Evolutionary conservation across 2,329 filamentous ascomycete genomes (phyloP), one percentile per base, ranked within the genome.

Genomic region (Fusarium lyarnte): DNA sequence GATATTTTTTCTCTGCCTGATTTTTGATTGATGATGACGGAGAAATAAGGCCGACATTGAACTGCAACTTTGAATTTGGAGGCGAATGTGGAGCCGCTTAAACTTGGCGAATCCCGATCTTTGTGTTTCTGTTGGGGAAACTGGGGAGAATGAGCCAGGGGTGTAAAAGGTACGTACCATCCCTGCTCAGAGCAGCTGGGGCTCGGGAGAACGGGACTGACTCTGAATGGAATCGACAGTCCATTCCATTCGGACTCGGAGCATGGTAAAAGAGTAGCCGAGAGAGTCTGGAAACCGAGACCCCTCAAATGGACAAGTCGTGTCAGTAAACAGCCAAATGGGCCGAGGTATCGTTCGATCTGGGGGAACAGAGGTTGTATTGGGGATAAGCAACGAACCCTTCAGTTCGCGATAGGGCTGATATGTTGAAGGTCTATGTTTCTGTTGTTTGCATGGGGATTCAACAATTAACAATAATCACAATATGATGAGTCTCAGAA

Each of bases 71-170:
- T 35, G 47, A 19, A 27, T 11, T 36, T 39, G 46, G 39, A 58
- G 58, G 53, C 45, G 57, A 64, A 39, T 53, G 47, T 67, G 61
- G 69, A 58, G 51, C 49, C 39, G 41, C 36, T 53, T 49, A 35
- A 19, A 66, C 74, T 76, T 77, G 74, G 75, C 72, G 66, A 64
- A 55, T 55, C 58, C 68, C 74, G 74, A 77, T 77, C 74, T 61
- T 64, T 58, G 73, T 58, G 73, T 76, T 74, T 77, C 74, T 77
- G 73, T 77, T 76, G 76, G 76, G 76, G 73, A 66, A 74, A 74
- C 69, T 75, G 74, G 73, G 76, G 73, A 53, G 35, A 77, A 46
- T 35, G 45, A 64, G 29, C 45, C 52, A 65, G 58, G 73, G 73
- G 55, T 60, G 23, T 16, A 9, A 6, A 45, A 41, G 45, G 38